A percentile compares a stretch with the other conserved stretches of the same genome.
Evolutionary conservation across 768 basidiomycete genomes (phyloP).

Genomic region (Bullera alba): DNA sequence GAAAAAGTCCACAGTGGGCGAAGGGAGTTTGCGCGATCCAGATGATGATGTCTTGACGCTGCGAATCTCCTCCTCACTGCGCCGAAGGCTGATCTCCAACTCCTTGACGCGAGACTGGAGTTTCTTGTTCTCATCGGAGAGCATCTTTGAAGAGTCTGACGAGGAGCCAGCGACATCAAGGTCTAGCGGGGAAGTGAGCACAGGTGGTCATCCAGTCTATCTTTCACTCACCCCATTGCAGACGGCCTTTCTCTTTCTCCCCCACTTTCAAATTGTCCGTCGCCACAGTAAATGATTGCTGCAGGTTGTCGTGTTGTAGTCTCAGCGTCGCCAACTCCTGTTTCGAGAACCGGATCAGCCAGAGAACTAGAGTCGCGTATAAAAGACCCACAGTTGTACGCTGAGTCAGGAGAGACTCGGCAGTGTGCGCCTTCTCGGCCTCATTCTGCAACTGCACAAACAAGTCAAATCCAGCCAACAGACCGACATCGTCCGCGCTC

Average conservation of each 20-base stretch:
- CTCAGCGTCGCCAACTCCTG: constrained; percentile 37
- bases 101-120: constrained; percentile 6
- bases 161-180: neutral
- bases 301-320: constrained; percentile 37
- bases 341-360: too few species aligned
- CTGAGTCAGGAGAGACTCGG: constrained; percentile 18
- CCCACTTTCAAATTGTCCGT: constrained; percentile 27
- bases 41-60: neutral
- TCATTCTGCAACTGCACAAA: constrained; percentile 24
- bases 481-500: neutral
- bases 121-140: constrained; percentile 27
- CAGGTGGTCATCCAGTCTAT: neutral
- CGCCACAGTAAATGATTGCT: constrained; percentile 26
- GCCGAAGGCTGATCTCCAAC: neutral
- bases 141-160: neutral
- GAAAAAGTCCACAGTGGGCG: constrained; percentile 11
- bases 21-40: neutral
- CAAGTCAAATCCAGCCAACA: too few species aligned
- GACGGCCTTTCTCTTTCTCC: constrained; percentile 34
- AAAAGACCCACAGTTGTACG: constrained; percentile 20
- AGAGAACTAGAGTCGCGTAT: neutral
- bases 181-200: neutral
- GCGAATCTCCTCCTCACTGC: neutral
- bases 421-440: constrained; percentile 28
- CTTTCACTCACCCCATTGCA: constrained; percentile 32